Evolutionary conservation across 306 rosid genomes (phyloP).

Genomic region (Arachis hypogaea): DNA sequence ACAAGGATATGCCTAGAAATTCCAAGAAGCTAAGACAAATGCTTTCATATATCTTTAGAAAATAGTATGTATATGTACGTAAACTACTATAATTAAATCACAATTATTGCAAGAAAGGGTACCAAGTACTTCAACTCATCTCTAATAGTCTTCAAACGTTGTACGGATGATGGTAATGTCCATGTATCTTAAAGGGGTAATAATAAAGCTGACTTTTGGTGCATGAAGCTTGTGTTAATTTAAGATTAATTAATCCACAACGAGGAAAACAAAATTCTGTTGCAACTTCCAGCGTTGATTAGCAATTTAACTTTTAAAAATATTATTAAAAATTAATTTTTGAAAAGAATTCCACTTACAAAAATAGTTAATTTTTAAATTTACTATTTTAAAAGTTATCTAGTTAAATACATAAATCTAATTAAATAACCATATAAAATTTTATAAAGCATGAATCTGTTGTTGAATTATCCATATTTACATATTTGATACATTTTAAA

Average conservation of each 20-base stretch:
- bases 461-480: too few relatives aligned
- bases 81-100: not conserved
- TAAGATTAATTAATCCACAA: conserved; percentile 8
- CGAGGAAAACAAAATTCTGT: not conserved
- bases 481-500: too few relatives aligned
- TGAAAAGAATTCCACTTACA: too few relatives aligned
- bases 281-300: not conserved
- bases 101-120: not conserved
- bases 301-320: not conserved
- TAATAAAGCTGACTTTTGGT: conserved; percentile 7
- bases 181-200: conserved; percentile 6
- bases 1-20: not conserved
- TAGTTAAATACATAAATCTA: too few relatives aligned
- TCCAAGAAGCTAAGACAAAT: not conserved
- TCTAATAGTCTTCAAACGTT: not conserved
- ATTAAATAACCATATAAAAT: too few relatives aligned
- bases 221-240: conserved; percentile 19
- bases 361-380: too few relatives aligned
- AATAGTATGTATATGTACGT: not conserved
- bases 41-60: not conserved
- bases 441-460: too few relatives aligned
- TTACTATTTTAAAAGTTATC: too few relatives aligned
- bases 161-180: not conserved
- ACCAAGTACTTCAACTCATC: not conserved
- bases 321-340: too few relatives aligned